Evolutionary conservation across 345 rosid species (phyloP), one percentile per base, ranked within the genome.

Genomic region (Syzygium grande): DNA sequence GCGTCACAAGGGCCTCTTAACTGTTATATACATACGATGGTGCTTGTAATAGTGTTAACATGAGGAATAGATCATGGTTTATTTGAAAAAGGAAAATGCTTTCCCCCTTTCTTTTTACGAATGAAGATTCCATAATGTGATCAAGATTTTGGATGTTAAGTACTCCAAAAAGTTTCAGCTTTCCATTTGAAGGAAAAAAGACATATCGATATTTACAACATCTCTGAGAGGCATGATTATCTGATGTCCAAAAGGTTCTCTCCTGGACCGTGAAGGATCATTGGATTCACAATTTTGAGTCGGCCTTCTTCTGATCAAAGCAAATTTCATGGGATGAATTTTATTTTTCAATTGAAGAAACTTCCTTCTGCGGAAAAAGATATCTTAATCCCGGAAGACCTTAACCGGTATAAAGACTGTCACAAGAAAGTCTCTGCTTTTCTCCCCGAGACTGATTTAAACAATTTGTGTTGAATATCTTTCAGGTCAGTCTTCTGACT

Each of bases 401-500:
- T 34, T 41, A 73, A 34, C 21, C 21, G 19, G 49, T 73, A 34
- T 34, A 19, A 10, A 73, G 25, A 34, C 49, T 38, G 12, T 63
- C 29, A n/a, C 73, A 14, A n/a, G 73, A 63, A 63, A 14, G 73
- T 63, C 49, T 73, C 80, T 34, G 83, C 83, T 65, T 23, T 38
- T 11, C 83, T 73, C 83, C 14, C 21, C 49, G 17, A 73, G 83
- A 73, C 55, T 41, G 46, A 52, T 30, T 78, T 27, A 27, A 25
- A 34, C 58, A 23, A 51, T 8, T 52, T 41, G 53, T 21, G 83
- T 63, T 34, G 86, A 5, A 29, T 46, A 34, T 56, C 21, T 27
- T 84, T 53, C 61, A 94, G 96, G 97, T 93, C 91, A 95, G 97
- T 88, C 96, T 95, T 86, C 63, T 95, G 79, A 93, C 97, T 89